These are phyloP conservation scores for Mucor racemosus DNA, from an alignment of 371 early-diverging fungal genomes.

Conservation along the genomic window DNA sequence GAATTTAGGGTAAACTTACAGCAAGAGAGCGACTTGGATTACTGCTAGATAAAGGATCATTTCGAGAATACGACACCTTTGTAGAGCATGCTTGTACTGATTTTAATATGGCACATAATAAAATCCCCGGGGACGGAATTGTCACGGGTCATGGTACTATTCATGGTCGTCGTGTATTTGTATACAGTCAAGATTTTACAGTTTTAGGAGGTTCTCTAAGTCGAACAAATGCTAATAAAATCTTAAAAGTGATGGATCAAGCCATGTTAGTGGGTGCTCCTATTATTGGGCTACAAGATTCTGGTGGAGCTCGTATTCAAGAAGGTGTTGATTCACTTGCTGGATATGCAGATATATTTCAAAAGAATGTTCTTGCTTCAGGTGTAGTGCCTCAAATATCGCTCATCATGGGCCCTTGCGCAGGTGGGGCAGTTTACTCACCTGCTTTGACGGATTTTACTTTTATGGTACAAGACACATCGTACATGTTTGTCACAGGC, in stretches of 20 bases:
- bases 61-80: conserved; percentile 94
- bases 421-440: conserved; percentile 97
- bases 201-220: conserved; percentile 92
- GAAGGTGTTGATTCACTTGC: conserved; percentile 97
- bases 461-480: conserved; percentile 95
- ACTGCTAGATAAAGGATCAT: conserved; percentile 85
- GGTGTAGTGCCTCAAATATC: conserved; percentile 97
- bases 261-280: conserved; percentile 95
- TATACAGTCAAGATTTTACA: conserved; percentile 96
- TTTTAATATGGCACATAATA: conserved; percentile 90
- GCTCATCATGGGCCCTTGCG: conserved; percentile 97
- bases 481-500: conserved; percentile 97
- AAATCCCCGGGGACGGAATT: conserved; percentile 94
- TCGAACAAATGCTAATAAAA: conserved; percentile 90
- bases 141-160: conserved; percentile 95
- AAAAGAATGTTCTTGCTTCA: conserved; percentile 90
- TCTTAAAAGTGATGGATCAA: conserved; percentile 96
- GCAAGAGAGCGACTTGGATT: conserved; percentile 91
- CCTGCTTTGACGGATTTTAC: conserved; percentile 97
- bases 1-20: conserved; percentile 88
- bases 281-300: conserved; percentile 95
- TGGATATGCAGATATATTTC: conserved; percentile 97
- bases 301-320: conserved; percentile 97
- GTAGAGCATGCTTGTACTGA: conserved; percentile 95
- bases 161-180: conserved; percentile 89